Percentiles rank a stretch among this genome's conserved stretches.
Conservation (phyloP, 1,139 yeast genomes). For the Magnusiomyces fungicola region DNA sequence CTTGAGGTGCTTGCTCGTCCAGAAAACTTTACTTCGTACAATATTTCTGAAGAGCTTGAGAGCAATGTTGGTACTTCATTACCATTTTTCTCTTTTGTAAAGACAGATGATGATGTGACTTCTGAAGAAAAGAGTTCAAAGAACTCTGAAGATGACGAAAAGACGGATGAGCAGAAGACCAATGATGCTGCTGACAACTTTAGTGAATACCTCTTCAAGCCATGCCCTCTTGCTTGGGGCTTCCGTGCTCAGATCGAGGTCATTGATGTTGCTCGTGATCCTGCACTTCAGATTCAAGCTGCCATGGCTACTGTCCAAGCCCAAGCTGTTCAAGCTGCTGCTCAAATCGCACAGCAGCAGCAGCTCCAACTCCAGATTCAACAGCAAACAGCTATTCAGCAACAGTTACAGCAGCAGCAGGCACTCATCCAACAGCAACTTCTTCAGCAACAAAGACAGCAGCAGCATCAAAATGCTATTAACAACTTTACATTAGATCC, state of each 20-base stretch:
- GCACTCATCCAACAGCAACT: background rate
- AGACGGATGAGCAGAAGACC: background rate
- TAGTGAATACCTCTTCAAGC: slow-evolving; percentile 1
- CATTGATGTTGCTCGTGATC: background rate
- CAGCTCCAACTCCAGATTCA: background rate
- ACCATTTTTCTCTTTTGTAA: background rate
- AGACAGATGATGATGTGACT: background rate
- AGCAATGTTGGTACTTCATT: background rate
- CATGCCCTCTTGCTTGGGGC: background rate
- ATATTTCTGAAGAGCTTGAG: background rate
- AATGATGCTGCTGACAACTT: background rate
- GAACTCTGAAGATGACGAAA: background rate
- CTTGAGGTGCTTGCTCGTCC: background rate
- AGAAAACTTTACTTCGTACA: background rate
- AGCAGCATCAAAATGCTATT: slow-evolving; percentile 1
- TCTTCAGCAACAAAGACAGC: slow-evolving; percentile 2
- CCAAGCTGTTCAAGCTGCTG: background rate
- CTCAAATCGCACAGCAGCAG: background rate
- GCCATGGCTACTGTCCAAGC: background rate
- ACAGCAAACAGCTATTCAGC: background rate
- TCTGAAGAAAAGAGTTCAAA: background rate
- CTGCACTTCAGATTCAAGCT: background rate
- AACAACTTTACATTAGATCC: background rate
- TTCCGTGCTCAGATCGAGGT: slow-evolving; percentile 2
- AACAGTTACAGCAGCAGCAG: background rate